Base-by-base conservation (phyloP, 768 basidiomycete species). In the Plicaturopsis crispa region DNA sequence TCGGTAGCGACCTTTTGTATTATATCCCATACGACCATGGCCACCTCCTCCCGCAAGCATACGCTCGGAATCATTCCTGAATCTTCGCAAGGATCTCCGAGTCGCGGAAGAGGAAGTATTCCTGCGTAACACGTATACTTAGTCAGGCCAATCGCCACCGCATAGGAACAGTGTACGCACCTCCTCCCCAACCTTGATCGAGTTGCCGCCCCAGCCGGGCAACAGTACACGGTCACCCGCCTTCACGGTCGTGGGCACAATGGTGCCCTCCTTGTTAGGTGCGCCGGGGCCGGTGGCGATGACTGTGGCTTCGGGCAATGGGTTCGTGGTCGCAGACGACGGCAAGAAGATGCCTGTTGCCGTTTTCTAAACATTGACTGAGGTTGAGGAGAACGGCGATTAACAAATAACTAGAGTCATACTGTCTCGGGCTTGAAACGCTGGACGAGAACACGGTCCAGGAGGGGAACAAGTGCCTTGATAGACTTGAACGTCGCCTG, bases 361-460 rank as follows among this genome's bases (percentile, higher is more conserved):
- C n/a, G 94, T 99, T 93, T 98, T 96, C 93, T 97, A 50, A 6
- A n/a, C n/a, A 3, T 10, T 2, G 28, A 18, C 19, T 18, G 30
- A n/a, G 26, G 10, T 4, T 19, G 4, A 6, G 6, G 7, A 20
- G 17, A 18, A 19, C 18, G 5, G 11, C 4, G 19, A 21, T 20
- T 23, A 6, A 18, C 11, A 17, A 12, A 23, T 19, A 20, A 16
- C 16, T 16, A 17, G 2, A 28, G 22, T 11, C 3, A 28, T 46
- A 97, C 93, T 6, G 90, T 88, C 49, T 94, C 92, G 22, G 89
- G 71, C 72, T 97, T 98, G 80, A 94, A 94, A 41, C 93, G 78
- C 67, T 97, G 94, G 44, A 98, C 92, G 48, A 98, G 73, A 46
- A 98, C 88, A 48, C 94, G 88, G 80, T 98, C 94, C 40, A 98